Evolutionary conservation across 2,329 filamentous ascomycete genomes (phyloP), one percentile per base, ranked within the genome.

Genomic region (Thielaviopsis musarum): DNA sequence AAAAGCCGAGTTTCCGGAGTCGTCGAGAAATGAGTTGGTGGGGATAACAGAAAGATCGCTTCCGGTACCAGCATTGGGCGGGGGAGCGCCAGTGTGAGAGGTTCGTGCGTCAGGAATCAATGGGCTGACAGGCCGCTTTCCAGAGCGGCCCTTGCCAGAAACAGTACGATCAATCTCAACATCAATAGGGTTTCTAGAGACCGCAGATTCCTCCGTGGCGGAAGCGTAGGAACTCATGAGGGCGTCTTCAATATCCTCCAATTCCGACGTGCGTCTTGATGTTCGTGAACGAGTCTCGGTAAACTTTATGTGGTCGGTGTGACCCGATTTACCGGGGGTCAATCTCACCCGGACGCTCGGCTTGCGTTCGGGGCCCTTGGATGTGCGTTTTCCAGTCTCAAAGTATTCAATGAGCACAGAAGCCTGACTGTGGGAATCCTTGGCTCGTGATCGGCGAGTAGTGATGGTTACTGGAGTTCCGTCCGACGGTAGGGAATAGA

Each of bases 381-480:
- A 70, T n/a, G 72, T 69, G 64, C 76, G 75, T 60, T 77, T 72
- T 59, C 68, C 68, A 52, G 65, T 87, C 73, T 95, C 91, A 67
- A 94, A 96, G 72, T 95, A 95, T 73, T 96, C 91, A 67, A 96
- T 96, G 66, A 96, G 77, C 65, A 96, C 77, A 60, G 88, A 94
- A 45, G 91, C 95, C 74, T 95, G 90, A 53, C 88, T 95, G 66
- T 81, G 73, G 68, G 74, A 34, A 34, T 79, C 63, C 48, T 58
- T 58, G 26, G 59, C 34, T 17, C 56, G 41, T 3, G 59, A 38
- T 48, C 56, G 52, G 9, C 56, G 81, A 52, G 91, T 95, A 69
- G 85, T 84, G 70, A 98, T 94, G 62, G 89, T 97, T 67, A 98
- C 84, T 51, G 91, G 90, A 58, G 87, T 91, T 69, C 88, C 88